These are phyloP conservation scores for Smallanthus sonchifolius DNA, from an alignment of 129 eudicot species.

Conservation along the genomic window DNA sequence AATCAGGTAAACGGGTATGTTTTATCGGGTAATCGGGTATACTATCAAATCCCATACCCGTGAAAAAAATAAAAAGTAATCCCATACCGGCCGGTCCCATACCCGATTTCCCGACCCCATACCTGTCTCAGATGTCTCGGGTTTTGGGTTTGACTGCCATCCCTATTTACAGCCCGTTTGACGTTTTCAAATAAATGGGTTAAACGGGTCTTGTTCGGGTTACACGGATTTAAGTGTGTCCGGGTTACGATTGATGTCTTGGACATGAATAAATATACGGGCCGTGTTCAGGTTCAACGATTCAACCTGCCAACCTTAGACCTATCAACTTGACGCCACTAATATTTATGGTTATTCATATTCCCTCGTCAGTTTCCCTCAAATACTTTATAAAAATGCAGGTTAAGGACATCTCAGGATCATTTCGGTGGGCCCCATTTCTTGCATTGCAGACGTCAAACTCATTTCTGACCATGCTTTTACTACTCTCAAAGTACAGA, in stretches of 20 bases:
- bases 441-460: slow-evolving; percentile 88
- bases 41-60: no score
- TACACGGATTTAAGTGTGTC: neutral
- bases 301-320: neutral
- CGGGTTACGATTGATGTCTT: neutral
- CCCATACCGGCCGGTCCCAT: no score
- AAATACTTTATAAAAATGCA: slow-evolving; percentile 17
- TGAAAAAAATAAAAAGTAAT: no score
- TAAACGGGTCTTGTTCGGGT: neutral
- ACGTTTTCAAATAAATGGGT: neutral
- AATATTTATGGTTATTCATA: neutral
- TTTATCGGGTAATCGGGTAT: no score
- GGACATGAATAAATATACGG: neutral
- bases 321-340: neutral
- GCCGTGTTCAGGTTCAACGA: neutral
- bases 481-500: slow-evolving; percentile 83
- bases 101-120: no score
- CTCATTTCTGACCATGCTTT: slow-evolving; percentile 85
- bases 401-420: slow-evolving; percentile 89
- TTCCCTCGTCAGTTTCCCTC: neutral
- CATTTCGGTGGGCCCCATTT: slow-evolving; percentile 98
- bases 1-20: no score
- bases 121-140: no score
- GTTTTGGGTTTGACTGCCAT: no score
- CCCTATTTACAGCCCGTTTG: neutral